phyloP scores from a whole-genome alignment of 2,329 filamentous ascomycete species.

The Monilinia vaccinii-corymbosi region DNA sequence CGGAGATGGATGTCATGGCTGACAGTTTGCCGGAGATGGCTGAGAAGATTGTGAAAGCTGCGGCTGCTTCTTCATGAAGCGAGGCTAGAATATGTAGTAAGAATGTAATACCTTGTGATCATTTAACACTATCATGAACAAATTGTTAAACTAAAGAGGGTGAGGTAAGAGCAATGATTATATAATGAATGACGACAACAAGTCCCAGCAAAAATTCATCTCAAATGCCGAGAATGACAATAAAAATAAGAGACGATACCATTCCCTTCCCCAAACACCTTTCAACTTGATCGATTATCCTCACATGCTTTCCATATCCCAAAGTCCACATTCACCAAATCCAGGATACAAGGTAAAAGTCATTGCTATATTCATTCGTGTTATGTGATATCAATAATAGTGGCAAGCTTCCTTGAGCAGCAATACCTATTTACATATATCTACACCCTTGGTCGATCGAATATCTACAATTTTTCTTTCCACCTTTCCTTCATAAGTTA shows the following conservation, averaged over 20 bases:
- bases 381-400: not conserved
- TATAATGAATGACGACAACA: not conserved
- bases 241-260: not conserved
- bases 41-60: slow-evolving; percentile 26
- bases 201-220: not conserved
- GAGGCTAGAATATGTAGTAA: not conserved
- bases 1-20: slow-evolving; percentile 41
- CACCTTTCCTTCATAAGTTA: not conserved
- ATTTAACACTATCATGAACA: not conserved
- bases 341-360: not conserved
- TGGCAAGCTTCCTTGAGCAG: not conserved
- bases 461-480: not conserved
- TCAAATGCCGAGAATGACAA: not conserved
- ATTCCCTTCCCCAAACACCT: not conserved
- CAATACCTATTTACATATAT: not conserved
- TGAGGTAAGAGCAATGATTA: not conserved
- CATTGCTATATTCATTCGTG: not conserved
- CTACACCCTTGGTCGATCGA: not conserved
- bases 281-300: not conserved
- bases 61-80: not conserved
- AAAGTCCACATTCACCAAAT: not conserved
- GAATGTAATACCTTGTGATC: not conserved
- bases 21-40: slow-evolving; percentile 41
- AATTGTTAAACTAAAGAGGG: not conserved
- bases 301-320: not conserved